Conservation (phyloP, 2,329 filamentous ascomycete species). For the Cyphellophora europaea region DNA sequence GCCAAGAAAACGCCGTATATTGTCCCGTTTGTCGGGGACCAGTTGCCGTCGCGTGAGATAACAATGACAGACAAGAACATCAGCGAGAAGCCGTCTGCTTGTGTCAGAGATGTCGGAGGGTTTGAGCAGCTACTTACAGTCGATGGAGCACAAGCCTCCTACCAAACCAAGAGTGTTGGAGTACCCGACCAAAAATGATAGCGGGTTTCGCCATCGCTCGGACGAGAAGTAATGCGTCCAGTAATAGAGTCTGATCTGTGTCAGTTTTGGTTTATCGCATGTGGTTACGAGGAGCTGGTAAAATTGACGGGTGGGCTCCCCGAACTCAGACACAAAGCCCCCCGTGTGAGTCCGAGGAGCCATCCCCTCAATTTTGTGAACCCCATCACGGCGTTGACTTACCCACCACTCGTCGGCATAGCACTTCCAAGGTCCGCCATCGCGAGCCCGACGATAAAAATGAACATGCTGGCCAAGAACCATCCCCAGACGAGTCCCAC, state of each 20-base stretch:
- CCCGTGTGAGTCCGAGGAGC: no score
- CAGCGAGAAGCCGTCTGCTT: slow-evolving; percentile 38
- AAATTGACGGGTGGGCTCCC: no score
- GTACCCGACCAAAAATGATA: slow-evolving; percentile 53
- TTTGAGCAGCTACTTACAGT: slow-evolving; percentile 31
- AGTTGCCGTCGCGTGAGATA: slow-evolving; percentile 46
- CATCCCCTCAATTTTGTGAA: no score
- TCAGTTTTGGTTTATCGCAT: neutral
- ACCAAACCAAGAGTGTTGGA: slow-evolving; percentile 53
- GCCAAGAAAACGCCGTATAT: slow-evolving; percentile 50
- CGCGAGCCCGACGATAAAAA: slow-evolving; percentile 50
- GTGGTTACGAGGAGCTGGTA: neutral
- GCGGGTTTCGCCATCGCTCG: slow-evolving; percentile 44
- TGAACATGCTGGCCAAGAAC: slow-evolving; percentile 49
- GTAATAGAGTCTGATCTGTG: slow-evolving; percentile 39
- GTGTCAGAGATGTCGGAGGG: neutral
- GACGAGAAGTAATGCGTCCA: slow-evolving; percentile 52
- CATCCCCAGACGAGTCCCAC: slow-evolving; percentile 55
- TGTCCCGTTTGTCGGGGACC: slow-evolving; percentile 45
- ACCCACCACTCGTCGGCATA: slow-evolving; percentile 49
- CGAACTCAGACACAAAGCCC: no score
- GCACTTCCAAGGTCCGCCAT: slow-evolving; percentile 42
- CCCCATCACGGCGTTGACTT: no score
- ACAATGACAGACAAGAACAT: slow-evolving; percentile 53
- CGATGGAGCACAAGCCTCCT: slow-evolving; percentile 54